Conservation (phyloP, 2,329 filamentous ascomycete genomes). For the Camillea tinctor region DNA sequence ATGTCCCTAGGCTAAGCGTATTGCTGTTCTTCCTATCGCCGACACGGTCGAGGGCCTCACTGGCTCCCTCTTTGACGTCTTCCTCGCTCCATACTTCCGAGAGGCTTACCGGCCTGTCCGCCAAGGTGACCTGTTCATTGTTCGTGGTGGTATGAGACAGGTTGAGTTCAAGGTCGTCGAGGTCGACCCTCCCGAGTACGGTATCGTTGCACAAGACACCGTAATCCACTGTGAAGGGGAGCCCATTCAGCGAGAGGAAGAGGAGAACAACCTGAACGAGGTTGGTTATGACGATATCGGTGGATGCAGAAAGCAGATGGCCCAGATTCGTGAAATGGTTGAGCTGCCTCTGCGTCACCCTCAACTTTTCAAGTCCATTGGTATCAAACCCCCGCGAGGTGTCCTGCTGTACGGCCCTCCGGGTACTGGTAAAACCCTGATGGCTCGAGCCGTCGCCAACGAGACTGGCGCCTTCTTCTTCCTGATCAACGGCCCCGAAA, state of each 20-base stretch:
- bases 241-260: conserved; percentile 92
- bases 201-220: conserved; percentile 97
- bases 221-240: conserved; percentile 99
- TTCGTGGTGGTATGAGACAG: conserved; percentile 96
- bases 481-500: conserved; percentile 97
- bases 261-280: conserved; percentile 98
- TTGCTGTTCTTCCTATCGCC: conserved; percentile 95
- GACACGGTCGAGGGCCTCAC: conserved; percentile 98
- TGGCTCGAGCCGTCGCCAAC: conserved; percentile 98
- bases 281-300: conserved; percentile 99
- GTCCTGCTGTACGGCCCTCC: conserved; percentile 95
- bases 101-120: conserved; percentile 97
- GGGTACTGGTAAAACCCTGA: conserved; percentile 98
- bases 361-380: conserved; percentile 99
- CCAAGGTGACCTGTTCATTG: conserved; percentile 97
- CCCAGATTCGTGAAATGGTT: conserved; percentile 97
- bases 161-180: conserved; percentile 99
- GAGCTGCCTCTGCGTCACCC: conserved; percentile 95
- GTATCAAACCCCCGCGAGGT: conserved; percentile 98
- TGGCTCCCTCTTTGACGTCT: conserved; percentile 97
- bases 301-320: conserved; percentile 99
- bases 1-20: conserved; percentile 81
- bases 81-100: conserved; percentile 98
- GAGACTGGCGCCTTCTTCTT: conserved; percentile 99
- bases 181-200: conserved; percentile 96